Conservation (phyloP, 1,284 basidiomycete species). For the Apiotrichum siamense region DNA sequence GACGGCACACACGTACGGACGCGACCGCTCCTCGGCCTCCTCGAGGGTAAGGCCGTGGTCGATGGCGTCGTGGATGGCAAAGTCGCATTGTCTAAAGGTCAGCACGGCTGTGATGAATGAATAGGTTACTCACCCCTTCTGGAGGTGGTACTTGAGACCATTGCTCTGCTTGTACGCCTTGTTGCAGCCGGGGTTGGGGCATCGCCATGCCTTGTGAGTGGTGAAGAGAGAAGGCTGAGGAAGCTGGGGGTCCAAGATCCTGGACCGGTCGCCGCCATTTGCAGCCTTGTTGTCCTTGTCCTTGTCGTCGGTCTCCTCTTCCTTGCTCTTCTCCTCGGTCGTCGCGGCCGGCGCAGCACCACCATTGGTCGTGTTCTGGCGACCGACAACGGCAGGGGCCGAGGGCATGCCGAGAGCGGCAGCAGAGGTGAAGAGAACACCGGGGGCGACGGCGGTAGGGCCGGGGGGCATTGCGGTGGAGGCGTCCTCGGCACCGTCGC, state of each 20-base stretch:
- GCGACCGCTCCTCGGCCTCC: conserved; percentile 70
- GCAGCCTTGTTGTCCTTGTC: conserved; percentile 5
- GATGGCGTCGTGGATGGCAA: conserved; percentile 66
- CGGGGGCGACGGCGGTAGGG: conserved; percentile 41
- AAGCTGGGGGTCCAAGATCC: conserved; percentile 26
- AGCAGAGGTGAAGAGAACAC: conserved; percentile 36
- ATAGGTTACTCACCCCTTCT: conserved; percentile 44
- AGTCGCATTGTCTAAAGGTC: conserved; percentile 68
- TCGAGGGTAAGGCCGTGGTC: conserved; percentile 67
- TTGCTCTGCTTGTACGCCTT: conserved; percentile 98
- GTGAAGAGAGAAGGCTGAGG: conserved; percentile 49
- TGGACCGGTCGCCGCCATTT: conserved; percentile 13
- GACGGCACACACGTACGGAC: conserved; percentile 83
- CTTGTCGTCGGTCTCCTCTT: neutral
- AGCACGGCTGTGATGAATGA: conserved; percentile 51
- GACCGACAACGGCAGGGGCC: conserved; percentile 26
- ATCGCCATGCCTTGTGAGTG: conserved; percentile 81
- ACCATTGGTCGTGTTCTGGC: conserved; percentile 2
- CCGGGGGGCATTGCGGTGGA: conserved; percentile 23
- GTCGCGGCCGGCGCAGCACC: neutral
- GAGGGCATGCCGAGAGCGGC: conserved; percentile 37
- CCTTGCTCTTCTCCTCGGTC: neutral
- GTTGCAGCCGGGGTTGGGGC: conserved; percentile 94
- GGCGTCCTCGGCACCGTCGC: conserved; percentile 28
- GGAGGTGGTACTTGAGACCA: conserved; percentile 93